A percentile compares a stretch with the other conserved stretches of the same genome.
phyloP scores from a whole-genome alignment of 1,284 basidiomycete genomes.

The Singerocomus rubriflavus region DNA sequence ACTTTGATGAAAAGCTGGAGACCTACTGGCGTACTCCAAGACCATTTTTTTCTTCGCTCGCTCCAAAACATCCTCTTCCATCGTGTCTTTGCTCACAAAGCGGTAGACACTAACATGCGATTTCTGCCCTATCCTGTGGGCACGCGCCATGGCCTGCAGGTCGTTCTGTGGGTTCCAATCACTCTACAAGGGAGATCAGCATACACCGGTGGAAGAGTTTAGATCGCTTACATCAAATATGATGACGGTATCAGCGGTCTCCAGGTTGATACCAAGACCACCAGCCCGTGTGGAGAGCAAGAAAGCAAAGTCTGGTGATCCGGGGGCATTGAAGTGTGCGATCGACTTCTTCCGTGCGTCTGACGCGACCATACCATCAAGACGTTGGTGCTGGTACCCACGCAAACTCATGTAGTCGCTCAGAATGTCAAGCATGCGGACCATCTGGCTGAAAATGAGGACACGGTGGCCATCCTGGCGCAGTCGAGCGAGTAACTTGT shows the following conservation, averaged over 20 bases:
- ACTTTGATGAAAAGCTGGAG: conserved; percentile 9
- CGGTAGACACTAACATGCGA: conserved; percentile 98
- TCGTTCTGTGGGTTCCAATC: conserved; percentile 99
- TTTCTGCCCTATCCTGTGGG: conserved; percentile 96
- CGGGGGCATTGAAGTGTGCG: conserved; percentile 95
- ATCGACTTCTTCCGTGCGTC: conserved; percentile 92
- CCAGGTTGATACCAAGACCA: conserved; percentile 97
- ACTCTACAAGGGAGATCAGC: conserved; percentile 49
- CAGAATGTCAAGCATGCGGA: conserved; percentile 97
- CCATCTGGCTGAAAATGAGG: conserved; percentile 99
- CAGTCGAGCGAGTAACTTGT: conserved; percentile 88
- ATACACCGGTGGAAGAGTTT: conserved; percentile 11
- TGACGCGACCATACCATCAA: conserved; percentile 94
- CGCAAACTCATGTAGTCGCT: conserved; percentile 94
- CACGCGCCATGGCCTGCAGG: conserved; percentile 97
- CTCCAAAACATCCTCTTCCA: conserved; percentile 98
- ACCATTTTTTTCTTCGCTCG: conserved; percentile 99
- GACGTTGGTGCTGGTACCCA: conserved; percentile 92
- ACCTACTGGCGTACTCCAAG: conserved; percentile 96
- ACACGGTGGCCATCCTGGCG: conserved; percentile 94
- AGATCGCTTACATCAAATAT: conserved; percentile 86
- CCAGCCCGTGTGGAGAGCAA: conserved; percentile 95
- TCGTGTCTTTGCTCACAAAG: conserved; percentile 97
- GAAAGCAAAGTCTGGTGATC: conserved; percentile 96
- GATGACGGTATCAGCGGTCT: conserved; percentile 97